Percentiles rank a stretch among this genome's conserved stretches.
Conservation (phyloP, 1,284 basidiomycete species). For the Moesziomyces sp. region DNA sequence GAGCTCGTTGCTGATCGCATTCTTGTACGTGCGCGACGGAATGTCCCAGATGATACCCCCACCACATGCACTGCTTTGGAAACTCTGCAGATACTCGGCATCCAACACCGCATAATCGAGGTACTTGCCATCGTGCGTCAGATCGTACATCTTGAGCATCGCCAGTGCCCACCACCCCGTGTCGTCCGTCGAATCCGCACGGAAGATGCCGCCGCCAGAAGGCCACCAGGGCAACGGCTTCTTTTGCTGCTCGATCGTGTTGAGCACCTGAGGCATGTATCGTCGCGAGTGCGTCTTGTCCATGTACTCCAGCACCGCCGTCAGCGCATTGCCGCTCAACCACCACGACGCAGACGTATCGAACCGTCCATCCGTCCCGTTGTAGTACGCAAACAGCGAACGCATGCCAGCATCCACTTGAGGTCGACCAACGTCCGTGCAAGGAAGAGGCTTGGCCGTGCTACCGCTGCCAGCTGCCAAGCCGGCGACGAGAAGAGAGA, state of each 20-base stretch:
- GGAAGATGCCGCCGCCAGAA: conserved; percentile 16
- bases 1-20: conserved; percentile 23
- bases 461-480: conserved; percentile 3
- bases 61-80: conserved; percentile 8
- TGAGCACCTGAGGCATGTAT: conserved; percentile 13
- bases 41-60: conserved; percentile 24
- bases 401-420: conserved; percentile 14
- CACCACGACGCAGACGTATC: conserved; percentile 20
- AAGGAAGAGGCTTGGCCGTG: conserved; percentile 9
- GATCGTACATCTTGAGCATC: conserved; percentile 20
- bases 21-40: conserved; percentile 14
- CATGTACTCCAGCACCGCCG: conserved; percentile 13
- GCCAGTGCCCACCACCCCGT: conserved; percentile 27
- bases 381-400: conserved; percentile 19
- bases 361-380: conserved; percentile 18
- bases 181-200: conserved; percentile 21
- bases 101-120: conserved; percentile 15
- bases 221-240: conserved; percentile 25
- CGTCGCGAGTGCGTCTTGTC: conserved; percentile 3
- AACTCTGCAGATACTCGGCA: conserved; percentile 19
- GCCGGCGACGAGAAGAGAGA: conserved; percentile 4
- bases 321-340: conserved; percentile 19
- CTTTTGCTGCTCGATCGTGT: conserved; percentile 18
- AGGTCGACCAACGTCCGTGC: background rate
- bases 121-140: conserved; percentile 14